Evolutionary conservation across 2,329 filamentous ascomycete genomes (phyloP).

Genomic region (Metarhizium humberi): DNA sequence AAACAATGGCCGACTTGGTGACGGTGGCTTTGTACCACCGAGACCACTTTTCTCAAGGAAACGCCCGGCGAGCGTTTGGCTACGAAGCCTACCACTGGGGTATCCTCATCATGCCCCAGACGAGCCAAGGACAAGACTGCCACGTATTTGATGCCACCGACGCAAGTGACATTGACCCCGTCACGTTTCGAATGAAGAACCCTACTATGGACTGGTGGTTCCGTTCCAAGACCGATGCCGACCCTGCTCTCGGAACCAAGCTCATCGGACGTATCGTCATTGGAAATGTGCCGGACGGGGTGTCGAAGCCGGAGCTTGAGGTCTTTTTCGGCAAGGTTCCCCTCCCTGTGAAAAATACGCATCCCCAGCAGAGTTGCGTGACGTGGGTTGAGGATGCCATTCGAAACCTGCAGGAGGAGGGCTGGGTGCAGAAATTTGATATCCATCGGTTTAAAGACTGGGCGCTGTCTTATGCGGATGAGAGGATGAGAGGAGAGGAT

Average conservation of each 20-base stretch:
- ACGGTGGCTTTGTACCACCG: too few species aligned
- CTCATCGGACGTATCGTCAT: not conserved
- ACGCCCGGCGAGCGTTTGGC: too few species aligned
- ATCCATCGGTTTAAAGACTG: constrained; percentile 15
- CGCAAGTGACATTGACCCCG: not conserved
- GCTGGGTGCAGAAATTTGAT: constrained; percentile 15
- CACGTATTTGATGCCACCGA: too few species aligned
- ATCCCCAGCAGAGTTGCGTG: constrained; percentile 23
- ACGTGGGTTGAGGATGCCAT: constrained; percentile 19
- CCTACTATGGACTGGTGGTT: not conserved
- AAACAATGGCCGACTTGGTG: too few species aligned
- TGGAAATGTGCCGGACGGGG: not conserved
- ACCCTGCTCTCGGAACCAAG: not conserved
- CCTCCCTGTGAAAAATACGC: constrained; percentile 19
- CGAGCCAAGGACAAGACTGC: too few species aligned
- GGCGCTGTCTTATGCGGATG: constrained; percentile 18
- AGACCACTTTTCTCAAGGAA: too few species aligned
- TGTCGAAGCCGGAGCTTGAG: not conserved
- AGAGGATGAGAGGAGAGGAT: constrained; percentile 5
- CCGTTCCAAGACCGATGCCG: not conserved
- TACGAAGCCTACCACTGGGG: too few species aligned
- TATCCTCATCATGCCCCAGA: too few species aligned
- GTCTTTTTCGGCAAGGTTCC: constrained; percentile 7
- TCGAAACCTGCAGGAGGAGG: constrained; percentile 12
- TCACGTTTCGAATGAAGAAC: not conserved